Evolutionary conservation across 2,329 filamentous ascomycete genomes (phyloP).

Genomic region (Aspergillus tanneri): DNA sequence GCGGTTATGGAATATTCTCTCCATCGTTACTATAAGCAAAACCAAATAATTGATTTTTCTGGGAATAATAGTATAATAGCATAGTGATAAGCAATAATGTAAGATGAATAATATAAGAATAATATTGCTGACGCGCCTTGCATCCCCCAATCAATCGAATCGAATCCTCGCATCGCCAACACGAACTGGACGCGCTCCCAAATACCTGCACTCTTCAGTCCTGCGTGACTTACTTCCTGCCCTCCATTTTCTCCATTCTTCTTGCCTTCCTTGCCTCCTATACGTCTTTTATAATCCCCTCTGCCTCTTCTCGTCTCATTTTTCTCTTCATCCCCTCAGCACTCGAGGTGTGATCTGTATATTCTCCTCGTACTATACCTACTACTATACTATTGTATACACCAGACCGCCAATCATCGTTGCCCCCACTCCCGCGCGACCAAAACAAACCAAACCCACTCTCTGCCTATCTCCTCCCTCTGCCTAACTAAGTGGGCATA

Average conservation of each 20-base stretch:
- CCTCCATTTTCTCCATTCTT: slow-evolving; percentile 5
- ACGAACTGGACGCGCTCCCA: slow-evolving; percentile 1
- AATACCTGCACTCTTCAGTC: not conserved
- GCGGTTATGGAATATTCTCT: no score
- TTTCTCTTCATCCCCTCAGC: slow-evolving; percentile 4
- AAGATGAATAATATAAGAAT: not conserved
- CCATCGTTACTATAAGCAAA: no score
- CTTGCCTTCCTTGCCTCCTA: not conserved
- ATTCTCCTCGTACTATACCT: not conserved
- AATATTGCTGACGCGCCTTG: not conserved
- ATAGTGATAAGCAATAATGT: no score
- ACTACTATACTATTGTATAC: slow-evolving; percentile 1
- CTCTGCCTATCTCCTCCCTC: not conserved
- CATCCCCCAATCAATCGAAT: no score
- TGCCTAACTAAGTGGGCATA: slow-evolving; percentile 5
- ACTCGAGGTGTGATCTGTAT: slow-evolving; percentile 1
- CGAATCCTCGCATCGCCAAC: no score
- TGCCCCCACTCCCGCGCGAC: slow-evolving; percentile 26
- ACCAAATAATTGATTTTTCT: not conserved
- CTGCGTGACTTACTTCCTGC: not conserved
- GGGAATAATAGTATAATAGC: not conserved
- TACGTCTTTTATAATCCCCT: slow-evolving; percentile 3
- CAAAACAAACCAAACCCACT: slow-evolving; percentile 19
- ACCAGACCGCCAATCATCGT: slow-evolving; percentile 23
- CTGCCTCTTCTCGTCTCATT: not conserved